Evolutionary conservation across 1,284 basidiomycete species (phyloP).

Genomic region (Sporisorium iseilematis-ciliati): DNA sequence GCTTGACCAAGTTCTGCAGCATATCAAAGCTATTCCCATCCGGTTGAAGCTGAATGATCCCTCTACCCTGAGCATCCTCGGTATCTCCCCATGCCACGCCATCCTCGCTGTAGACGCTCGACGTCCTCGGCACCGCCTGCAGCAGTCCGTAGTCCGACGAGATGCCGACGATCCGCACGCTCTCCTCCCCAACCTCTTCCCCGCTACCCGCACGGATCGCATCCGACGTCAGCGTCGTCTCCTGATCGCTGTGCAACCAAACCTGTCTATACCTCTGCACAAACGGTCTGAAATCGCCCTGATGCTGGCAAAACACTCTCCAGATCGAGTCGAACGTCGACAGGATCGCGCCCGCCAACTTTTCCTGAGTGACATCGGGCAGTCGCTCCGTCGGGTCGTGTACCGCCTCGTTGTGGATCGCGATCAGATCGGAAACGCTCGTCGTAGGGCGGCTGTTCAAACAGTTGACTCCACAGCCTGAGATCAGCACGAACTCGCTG

Average conservation of each 20-base stretch:
- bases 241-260: slow-evolving; percentile 84
- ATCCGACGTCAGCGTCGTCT: slow-evolving; percentile 34
- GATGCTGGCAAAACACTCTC: slow-evolving; percentile 76
- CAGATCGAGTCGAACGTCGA: slow-evolving; percentile 84
- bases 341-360: slow-evolving; percentile 82
- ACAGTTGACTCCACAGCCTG: slow-evolving; percentile 89
- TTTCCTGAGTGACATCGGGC: slow-evolving; percentile 77
- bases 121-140: slow-evolving; percentile 77
- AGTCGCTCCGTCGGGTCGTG: slow-evolving; percentile 73
- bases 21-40: slow-evolving; percentile 98
- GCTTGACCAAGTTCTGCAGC: slow-evolving; percentile 87
- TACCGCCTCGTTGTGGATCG: slow-evolving; percentile 73
- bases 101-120: slow-evolving; percentile 27
- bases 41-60: slow-evolving; percentile 79
- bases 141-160: slow-evolving; percentile 88
- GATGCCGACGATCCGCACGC: slow-evolving; percentile 85
- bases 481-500: slow-evolving; percentile 80
- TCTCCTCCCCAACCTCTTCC: slow-evolving; percentile 34
- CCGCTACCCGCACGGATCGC: slow-evolving; percentile 16
- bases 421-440: slow-evolving; percentile 80
- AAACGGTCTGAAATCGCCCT: slow-evolving; percentile 67
- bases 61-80: slow-evolving; percentile 17
- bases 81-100: slow-evolving; percentile 50
- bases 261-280: slow-evolving; percentile 76
- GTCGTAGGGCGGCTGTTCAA: slow-evolving; percentile 85